phyloP scores from a whole-genome alignment of 2,329 filamentous ascomycete species.

The Cladosporium sp. region DNA sequence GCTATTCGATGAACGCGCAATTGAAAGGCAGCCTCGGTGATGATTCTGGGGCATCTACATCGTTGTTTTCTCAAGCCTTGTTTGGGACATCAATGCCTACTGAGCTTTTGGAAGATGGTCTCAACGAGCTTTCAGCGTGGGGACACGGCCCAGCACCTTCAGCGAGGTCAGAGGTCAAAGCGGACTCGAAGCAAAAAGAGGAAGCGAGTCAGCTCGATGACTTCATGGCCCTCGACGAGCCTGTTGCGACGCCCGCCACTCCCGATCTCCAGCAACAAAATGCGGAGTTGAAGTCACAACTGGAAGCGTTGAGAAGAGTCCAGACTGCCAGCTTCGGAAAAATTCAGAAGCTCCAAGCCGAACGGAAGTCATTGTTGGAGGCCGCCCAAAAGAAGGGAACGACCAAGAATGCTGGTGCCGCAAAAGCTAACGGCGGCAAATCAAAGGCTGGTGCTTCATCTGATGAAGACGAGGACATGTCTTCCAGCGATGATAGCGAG shows the following conservation, averaged over 20 bases:
- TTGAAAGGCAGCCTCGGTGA: constrained; percentile 39
- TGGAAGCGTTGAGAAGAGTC: constrained; percentile 41
- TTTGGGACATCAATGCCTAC: constrained; percentile 40
- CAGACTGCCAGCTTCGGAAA: constrained; percentile 43
- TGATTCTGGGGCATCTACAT: constrained; percentile 20
- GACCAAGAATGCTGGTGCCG: too few relatives aligned
- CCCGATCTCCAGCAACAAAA: constrained; percentile 25
- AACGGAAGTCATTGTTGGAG: constrained; percentile 34
- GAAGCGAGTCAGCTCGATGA: constrained; percentile 26
- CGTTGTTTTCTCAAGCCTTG: constrained; percentile 37
- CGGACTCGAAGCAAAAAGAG: neutral
- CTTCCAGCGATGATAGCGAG: constrained; percentile 10
- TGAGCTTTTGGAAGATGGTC: constrained; percentile 30
- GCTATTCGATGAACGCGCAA: constrained; percentile 63
- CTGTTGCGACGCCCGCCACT: constrained; percentile 2
- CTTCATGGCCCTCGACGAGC: constrained; percentile 34
- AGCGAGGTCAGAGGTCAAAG: constrained; percentile 4
- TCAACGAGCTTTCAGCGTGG: constrained; percentile 34
- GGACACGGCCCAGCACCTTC: constrained; percentile 26
- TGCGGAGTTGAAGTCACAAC: constrained; percentile 30
- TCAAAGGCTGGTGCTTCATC: neutral
- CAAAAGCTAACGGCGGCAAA: constrained; percentile 13
- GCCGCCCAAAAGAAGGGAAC: constrained; percentile 18
- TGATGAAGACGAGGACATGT: constrained; percentile 7
- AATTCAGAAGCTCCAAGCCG: constrained; percentile 39